Evolutionary conservation across 805 yeast genomes (phyloP).

Genomic region (Kazachstania taianensis): DNA sequence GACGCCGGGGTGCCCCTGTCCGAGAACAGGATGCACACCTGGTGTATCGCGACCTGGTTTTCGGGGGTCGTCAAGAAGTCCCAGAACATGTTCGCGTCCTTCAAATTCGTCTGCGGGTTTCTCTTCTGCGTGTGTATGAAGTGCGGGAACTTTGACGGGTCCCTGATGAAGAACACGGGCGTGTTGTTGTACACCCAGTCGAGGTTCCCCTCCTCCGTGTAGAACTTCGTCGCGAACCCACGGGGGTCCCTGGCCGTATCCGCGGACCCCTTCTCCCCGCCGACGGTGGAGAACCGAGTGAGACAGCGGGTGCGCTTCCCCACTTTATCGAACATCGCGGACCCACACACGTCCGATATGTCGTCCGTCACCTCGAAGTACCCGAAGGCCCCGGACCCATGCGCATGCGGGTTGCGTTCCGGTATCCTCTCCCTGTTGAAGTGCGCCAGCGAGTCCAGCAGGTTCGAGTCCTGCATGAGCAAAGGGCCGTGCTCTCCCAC

Average conservation of each 20-base stretch:
- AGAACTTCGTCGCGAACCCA: slow-evolving; percentile 55
- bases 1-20: slow-evolving; percentile 55
- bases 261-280: slow-evolving; percentile 58
- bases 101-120: slow-evolving; percentile 60
- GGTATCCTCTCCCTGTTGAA: slow-evolving; percentile 87
- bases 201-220: slow-evolving; percentile 57
- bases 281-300: slow-evolving; percentile 67
- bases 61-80: slow-evolving; percentile 53
- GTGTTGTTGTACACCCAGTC: slow-evolving; percentile 72
- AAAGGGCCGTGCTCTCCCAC: slow-evolving; percentile 70
- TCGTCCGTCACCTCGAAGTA: slow-evolving; percentile 81
- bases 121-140: slow-evolving; percentile 65
- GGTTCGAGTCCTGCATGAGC: slow-evolving; percentile 68
- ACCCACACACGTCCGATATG: slow-evolving; percentile 58
- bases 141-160: slow-evolving; percentile 53
- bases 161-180: slow-evolving; percentile 55
- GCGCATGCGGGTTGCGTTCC: slow-evolving; percentile 88
- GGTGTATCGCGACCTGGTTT: slow-evolving; percentile 72
- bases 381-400: slow-evolving; percentile 88
- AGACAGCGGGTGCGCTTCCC: slow-evolving; percentile 73
- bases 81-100: slow-evolving; percentile 79
- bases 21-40: slow-evolving; percentile 49
- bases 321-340: slow-evolving; percentile 58
- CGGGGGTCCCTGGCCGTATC: slow-evolving; percentile 63
- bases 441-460: slow-evolving; percentile 75